phyloP scores from a whole-genome alignment of 345 rosid genomes.

The Eucalyptus curtisii region DNA sequence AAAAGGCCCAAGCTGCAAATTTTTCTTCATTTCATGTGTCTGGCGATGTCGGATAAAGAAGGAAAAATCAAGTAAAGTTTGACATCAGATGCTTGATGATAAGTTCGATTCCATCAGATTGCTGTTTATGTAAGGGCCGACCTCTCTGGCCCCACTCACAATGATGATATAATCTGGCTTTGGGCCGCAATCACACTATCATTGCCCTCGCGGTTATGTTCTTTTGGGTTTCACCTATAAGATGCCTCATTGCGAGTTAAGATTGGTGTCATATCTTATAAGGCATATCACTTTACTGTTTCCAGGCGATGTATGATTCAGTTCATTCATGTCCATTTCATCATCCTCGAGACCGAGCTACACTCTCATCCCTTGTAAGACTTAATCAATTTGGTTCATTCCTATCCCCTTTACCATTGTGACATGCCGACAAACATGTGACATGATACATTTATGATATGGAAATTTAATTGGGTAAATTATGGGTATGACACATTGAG shows the following conservation, averaged over 20 bases:
- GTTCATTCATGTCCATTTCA: too few species aligned
- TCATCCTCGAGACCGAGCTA: accelerated
- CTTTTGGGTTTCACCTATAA: too few species aligned
- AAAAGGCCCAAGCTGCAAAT: not conserved
- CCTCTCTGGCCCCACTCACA: too few species aligned
- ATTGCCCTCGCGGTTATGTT: too few species aligned
- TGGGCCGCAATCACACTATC: too few species aligned
- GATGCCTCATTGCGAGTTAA: too few species aligned
- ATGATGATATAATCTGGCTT: too few species aligned
- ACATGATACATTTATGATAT: accelerated
- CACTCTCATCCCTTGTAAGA: accelerated
- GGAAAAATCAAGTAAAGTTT: not conserved
- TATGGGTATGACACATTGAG: not conserved
- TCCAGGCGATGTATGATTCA: accelerated
- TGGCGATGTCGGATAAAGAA: not conserved
- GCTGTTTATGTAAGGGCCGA: not conserved
- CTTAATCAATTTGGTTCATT: accelerated
- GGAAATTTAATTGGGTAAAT: not conserved
- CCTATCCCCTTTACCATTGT: too few species aligned
- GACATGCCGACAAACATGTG: accelerated
- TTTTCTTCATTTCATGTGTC: not conserved
- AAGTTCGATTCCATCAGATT: not conserved
- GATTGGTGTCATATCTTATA: too few species aligned
- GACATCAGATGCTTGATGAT: not conserved
- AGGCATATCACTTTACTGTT: accelerated